phyloP scores from a whole-genome alignment of 148 eudicot species.

The Rheum nobile region DNA sequence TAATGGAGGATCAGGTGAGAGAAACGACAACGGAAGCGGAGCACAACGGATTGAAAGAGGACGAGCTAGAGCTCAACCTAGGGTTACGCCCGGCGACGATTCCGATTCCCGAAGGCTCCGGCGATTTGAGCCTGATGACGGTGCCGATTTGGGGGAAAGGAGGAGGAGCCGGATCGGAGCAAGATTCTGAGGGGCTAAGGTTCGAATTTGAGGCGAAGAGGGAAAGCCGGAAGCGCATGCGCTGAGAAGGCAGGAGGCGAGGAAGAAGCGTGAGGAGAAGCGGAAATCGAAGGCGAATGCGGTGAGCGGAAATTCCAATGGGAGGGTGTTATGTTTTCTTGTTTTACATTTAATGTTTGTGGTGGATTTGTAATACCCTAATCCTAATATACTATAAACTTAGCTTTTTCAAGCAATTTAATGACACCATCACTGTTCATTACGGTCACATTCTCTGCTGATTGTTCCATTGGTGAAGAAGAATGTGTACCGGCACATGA shows the following conservation, averaged over 20 bases:
- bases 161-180: neutral
- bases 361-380: too few relatives aligned
- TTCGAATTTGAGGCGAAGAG: neutral
- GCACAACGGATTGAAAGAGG: conserved; percentile 15
- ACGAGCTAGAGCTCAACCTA: conserved; percentile 46
- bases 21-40: conserved; percentile 7
- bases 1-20: conserved; percentile 12
- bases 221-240: conserved; percentile 17
- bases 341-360: too few relatives aligned
- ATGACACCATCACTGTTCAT: too few relatives aligned
- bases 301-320: neutral
- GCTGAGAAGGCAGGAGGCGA: conserved; percentile 32
- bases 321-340: neutral
- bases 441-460: too few relatives aligned
- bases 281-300: conserved; percentile 11
- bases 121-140: neutral
- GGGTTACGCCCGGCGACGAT: conserved; percentile 13
- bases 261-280: conserved; percentile 35
- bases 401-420: too few relatives aligned
- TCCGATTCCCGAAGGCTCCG: neutral
- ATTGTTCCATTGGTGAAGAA: too few relatives aligned
- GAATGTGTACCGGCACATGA: too few relatives aligned
- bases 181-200: neutral
- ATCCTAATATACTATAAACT: too few relatives aligned
- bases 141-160: neutral